Evolutionary conservation across 2,329 filamentous ascomycete species (phyloP), one percentile per base, ranked within the genome.

Genomic region (Lachnum nothofagi): DNA sequence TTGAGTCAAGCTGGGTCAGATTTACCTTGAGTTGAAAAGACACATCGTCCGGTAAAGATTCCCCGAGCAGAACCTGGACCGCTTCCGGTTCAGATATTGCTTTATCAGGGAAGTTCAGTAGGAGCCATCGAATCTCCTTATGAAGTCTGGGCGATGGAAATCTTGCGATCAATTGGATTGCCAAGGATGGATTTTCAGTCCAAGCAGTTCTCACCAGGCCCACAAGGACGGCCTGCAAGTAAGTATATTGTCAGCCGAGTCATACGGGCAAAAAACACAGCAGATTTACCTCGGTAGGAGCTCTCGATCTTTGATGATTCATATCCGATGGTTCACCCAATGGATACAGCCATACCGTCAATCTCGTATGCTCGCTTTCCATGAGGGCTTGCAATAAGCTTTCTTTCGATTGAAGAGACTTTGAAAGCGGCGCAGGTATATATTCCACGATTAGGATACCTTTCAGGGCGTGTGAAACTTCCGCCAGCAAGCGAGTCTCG

Each of bases 291-390:
- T 71, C 70, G 16, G 72, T 68, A 38, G 69, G 67, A 29, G 73
- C 71, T 48, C 76, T 68, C 5, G 42, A 42, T 14, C 22, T 33
- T 12, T 49, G 46, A 33, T n/a, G 41, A 16, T 54, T 41, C 10
- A 49, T 33, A 34, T 76, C 80, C 55, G 73, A 75, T 33, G 81
- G 75, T 39, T 85, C 79, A 52, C 81, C 80, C 29, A 95, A 71
- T 1, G 93, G 94, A 61, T 83, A 85, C 27, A 95, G 78, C 94
- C 94, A 99, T 5, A 98, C 93, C 37, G 78, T 80, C 34, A 99
- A 74, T 37, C 91, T 83, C 3, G 80, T 78, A 60, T 90, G 83
- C 67, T 99, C 93, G 61, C 88, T 93, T 51, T 90, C 84, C 19
- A 98, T 73, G 4, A 98, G 74, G 5, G 90, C 67, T 17, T 85